Base-by-base conservation (phyloP, 495 filamentous ascomycete species). In the Monascus purpureus region DNA sequence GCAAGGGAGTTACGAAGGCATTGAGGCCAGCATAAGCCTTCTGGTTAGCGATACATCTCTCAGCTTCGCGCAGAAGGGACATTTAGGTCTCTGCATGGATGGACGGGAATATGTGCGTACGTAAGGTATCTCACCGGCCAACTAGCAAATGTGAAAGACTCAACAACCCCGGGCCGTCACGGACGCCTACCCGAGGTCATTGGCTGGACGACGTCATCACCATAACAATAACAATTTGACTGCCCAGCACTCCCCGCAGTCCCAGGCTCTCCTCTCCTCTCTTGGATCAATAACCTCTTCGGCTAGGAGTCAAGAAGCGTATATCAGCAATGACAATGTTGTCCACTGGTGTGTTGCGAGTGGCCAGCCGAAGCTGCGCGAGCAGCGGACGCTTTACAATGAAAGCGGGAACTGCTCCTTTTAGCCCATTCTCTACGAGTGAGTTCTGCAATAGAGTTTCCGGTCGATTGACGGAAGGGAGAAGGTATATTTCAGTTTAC, bases 401-500 rank as follows among this genome's bases (percentile, higher is more conserved):
- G n/a, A 27, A 45, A 31, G 28, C 40, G 36, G 20, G 40, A 22
- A 22, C 20, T 5, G 9, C 20, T 9, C 20, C 20, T 9, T 22
- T 22, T 22, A 22, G 20, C 20, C 29, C 46, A 11, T 13, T 50
- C 30, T 25, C 36, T 25, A 36, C 68, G 73, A 41, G 39, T 39
- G 42, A 38, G 35, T 41, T 29, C 22, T 27, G 25, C 17, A 38
- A 29, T 15, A 32, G 35, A 26, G 11, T 28, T 15, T 25, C 32
- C 28, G 28, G 20, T 28, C 9, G 20, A 12, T 25, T 19, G 19
- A 8, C 38, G 11, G 37, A 38, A 8, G 44, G 45, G 25, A 46
- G 46, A 28, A 46, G 57, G 37, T 53, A 44, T 40, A 68, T 80
- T 35, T 80, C 80, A n/a, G 69, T 80, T 13, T 96, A 93, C 51